These are phyloP conservation scores for Tylopilus felleus DNA, from an alignment of 768 basidiomycete genomes.

Conservation along the genomic window DNA sequence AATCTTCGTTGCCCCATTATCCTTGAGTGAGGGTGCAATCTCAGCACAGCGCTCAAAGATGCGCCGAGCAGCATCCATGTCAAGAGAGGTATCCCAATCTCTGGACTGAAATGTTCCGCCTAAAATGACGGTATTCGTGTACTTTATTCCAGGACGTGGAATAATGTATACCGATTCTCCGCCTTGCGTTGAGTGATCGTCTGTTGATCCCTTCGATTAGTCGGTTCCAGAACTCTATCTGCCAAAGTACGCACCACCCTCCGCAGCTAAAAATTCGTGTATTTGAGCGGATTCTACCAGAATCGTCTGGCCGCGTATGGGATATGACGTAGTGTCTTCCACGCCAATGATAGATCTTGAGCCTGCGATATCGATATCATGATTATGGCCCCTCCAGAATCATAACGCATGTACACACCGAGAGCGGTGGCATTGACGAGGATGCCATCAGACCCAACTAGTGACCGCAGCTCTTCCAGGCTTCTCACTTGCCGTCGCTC, in stretches of 20 bases:
- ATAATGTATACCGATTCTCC: conserved; percentile 54
- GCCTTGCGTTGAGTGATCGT: conserved; percentile 11
- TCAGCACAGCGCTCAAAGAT: conserved; percentile 47
- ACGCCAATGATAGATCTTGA: conserved; percentile 76
- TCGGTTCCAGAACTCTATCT: neutral
- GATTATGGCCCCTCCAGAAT: neutral
- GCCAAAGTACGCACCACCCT: conserved; percentile 21
- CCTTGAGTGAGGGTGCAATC: conserved; percentile 35
- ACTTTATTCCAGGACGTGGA: conserved; percentile 46
- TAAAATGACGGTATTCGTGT: conserved; percentile 45
- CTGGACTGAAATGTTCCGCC: conserved; percentile 54
- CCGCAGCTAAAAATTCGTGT: conserved; percentile 30
- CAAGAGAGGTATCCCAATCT: conserved; percentile 51
- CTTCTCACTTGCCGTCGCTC: conserved; percentile 39
- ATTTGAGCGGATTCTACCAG: conserved; percentile 69
- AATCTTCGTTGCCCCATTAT: conserved; percentile 38
- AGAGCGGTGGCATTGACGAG: conserved; percentile 58
- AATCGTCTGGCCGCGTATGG: conserved; percentile 83
- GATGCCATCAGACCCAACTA: conserved; percentile 36
- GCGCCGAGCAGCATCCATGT: conserved; percentile 37
- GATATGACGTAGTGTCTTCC: conserved; percentile 70
- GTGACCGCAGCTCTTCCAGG: conserved; percentile 44
- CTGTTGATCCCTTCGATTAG: conserved; percentile 7
- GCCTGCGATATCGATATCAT: conserved; percentile 33
- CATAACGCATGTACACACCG: conserved; percentile 31